Evolutionary conservation across 257 asterid species (phyloP), one percentile per base, ranked within the genome.

Genomic region (Solanum boliviense): DNA sequence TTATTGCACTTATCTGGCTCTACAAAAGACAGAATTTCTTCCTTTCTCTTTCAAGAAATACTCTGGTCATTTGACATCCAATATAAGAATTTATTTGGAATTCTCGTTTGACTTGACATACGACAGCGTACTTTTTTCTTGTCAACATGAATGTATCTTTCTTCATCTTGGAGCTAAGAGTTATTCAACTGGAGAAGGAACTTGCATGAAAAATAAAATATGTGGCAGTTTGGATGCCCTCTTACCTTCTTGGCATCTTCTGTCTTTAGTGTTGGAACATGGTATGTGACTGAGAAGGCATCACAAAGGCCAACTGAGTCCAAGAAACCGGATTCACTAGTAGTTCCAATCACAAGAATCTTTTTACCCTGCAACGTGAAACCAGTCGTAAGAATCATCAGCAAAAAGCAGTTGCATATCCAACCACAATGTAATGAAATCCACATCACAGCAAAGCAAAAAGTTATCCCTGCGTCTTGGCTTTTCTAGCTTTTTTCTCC

Each of bases 281-380:
- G 89, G 91, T 91, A 95, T 81, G 98, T 93, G 88, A 97, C 94
- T 5, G 99, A 91, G 92, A 97, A 97, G 86, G 96, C 90, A 93
- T 93, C 96, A 62, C 94, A 93, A 87, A 96, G 78, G 83, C 99
- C 99, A 86, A 97, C 90, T 83, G 95, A 93, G 48, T 92, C 98
- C 91, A 97, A 93, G 93, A 97, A 96, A 88, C 90, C 87, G 20
- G 91, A 93, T 92, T 97, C 98, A 86, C 99, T 97, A 52, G 99
- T 96, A 74, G 99, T 95, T 88, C 99, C 99, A 90, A 97, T 92
- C 76, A 97, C 99, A 46, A 95, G 98, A 41, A 97, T 84, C 67
- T 94, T 97, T 70, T 70, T 70, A 70, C 75, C 75, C 75, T 70
- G 75, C 2, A 70, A 70, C 5, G 21, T 29, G 38, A 70, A 29